Conservation (phyloP, 2,329 filamentous ascomycete genomes). For the Aspergillus floridensis region DNA sequence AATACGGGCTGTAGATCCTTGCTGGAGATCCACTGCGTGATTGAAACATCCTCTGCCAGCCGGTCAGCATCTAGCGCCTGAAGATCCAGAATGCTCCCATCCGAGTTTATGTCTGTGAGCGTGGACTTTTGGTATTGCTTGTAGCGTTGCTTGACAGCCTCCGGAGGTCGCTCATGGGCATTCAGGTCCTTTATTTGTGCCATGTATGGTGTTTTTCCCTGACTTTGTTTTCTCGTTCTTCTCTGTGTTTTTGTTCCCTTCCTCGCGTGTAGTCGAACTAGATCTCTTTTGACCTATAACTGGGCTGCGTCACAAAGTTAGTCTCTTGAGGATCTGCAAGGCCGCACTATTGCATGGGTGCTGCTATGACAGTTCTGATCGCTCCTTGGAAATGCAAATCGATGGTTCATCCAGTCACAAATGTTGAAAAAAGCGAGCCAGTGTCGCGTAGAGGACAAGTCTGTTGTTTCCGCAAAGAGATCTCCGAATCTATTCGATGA, state of each 20-base stretch:
- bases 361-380: background rate
- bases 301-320: background rate
- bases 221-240: no score
- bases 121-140: conserved; percentile 69
- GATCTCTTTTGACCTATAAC: background rate
- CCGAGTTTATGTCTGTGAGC: conserved; percentile 49
- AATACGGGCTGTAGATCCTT: conserved; percentile 31
- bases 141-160: conserved; percentile 67
- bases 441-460: background rate
- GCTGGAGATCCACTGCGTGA: conserved; percentile 30
- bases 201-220: conserved; percentile 16
- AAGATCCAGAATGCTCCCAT: conserved; percentile 59
- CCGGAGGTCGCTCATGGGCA: conserved; percentile 74
- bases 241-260: no score
- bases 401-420: background rate
- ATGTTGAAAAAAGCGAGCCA: background rate
- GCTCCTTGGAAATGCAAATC: background rate
- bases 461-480: background rate
- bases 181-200: conserved; percentile 54
- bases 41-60: conserved; percentile 26
- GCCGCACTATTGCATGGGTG: conserved; percentile 2
- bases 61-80: conserved; percentile 37
- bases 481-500: background rate
- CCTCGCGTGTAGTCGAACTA: no score
- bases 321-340: background rate